Conservation (phyloP, 371 early-diverging fungal genomes). For the Mortierella sp. region DNA sequence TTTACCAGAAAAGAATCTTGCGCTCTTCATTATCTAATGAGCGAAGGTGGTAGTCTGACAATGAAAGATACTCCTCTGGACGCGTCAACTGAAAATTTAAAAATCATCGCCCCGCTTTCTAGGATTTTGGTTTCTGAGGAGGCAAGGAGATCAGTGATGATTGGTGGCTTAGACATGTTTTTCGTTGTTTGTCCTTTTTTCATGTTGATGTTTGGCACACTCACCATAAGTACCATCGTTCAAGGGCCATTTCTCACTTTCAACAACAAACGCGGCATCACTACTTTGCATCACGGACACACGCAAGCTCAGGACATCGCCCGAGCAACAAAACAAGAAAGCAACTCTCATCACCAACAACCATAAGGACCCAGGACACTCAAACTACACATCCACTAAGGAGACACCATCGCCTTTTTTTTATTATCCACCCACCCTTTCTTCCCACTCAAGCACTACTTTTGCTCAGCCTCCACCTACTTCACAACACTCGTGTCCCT, state of each 20-base stretch:
- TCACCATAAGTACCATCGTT: neutral
- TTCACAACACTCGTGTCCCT: neutral
- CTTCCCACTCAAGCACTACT: neutral
- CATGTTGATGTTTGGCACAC: neutral
- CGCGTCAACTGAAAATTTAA: too few relatives aligned
- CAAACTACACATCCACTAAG: neutral
- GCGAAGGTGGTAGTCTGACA: neutral
- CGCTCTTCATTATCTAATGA: neutral
- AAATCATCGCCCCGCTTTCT: neutral
- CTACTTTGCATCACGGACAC: neutral
- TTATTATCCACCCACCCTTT: neutral
- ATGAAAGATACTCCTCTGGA: too few relatives aligned
- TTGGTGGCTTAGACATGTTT: constrained; percentile 10
- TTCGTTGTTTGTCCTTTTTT: neutral
- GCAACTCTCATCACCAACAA: neutral
- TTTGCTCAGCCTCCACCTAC: constrained; percentile 5
- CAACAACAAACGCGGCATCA: neutral
- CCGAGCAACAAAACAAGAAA: neutral
- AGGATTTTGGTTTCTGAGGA: too few relatives aligned
- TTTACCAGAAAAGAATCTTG: neutral
- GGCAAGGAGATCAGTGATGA: neutral
- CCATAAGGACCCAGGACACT: neutral
- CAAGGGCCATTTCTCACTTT: neutral
- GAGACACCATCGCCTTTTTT: constrained; percentile 10
- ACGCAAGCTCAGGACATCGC: neutral